Conservation (phyloP, 805 yeast species). For the Nakazawaea ernobii region DNA sequence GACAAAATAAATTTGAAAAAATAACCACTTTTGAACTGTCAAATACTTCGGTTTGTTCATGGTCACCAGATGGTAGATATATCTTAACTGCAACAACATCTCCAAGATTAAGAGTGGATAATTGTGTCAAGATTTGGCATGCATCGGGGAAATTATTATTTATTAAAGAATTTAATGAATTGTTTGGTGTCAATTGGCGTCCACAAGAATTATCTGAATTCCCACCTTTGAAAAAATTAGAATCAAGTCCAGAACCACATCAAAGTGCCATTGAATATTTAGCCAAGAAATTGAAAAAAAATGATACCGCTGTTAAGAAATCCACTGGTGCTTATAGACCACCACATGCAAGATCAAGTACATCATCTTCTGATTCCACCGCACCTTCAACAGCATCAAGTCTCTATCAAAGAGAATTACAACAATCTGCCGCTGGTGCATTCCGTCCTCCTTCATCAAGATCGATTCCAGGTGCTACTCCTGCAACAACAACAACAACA, state of each 20-base stretch:
- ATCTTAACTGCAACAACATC: slow-evolving; percentile 94
- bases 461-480: slow-evolving; percentile 57
- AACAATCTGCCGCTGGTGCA: slow-evolving; percentile 19
- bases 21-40: slow-evolving; percentile 83
- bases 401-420: slow-evolving; percentile 52
- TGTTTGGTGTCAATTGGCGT: slow-evolving; percentile 81
- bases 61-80: slow-evolving; percentile 97
- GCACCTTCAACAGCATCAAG: slow-evolving; percentile 36
- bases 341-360: slow-evolving; percentile 76
- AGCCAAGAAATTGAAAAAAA: slow-evolving; percentile 31
- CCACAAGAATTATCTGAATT: slow-evolving; percentile 50
- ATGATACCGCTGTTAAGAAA: slow-evolving; percentile 29
- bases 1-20: slow-evolving; percentile 77
- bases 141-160: slow-evolving; percentile 77
- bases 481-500: slow-evolving; percentile 32
- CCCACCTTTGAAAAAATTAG: slow-evolving; percentile 46
- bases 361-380: slow-evolving; percentile 20
- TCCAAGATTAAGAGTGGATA: slow-evolving; percentile 95
- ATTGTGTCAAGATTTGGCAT: slow-evolving; percentile 92
- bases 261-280: slow-evolving; percentile 58
- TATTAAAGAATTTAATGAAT: slow-evolving; percentile 74
- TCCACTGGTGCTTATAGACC: slow-evolving; percentile 93
- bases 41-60: slow-evolving; percentile 92
- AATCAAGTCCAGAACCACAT: slow-evolving; percentile 64
- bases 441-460: slow-evolving; percentile 23